Evolutionary conservation across 2,329 filamentous ascomycete genomes (phyloP), one percentile per base, ranked within the genome.

Genomic region (Trichoderma sp.): DNA sequence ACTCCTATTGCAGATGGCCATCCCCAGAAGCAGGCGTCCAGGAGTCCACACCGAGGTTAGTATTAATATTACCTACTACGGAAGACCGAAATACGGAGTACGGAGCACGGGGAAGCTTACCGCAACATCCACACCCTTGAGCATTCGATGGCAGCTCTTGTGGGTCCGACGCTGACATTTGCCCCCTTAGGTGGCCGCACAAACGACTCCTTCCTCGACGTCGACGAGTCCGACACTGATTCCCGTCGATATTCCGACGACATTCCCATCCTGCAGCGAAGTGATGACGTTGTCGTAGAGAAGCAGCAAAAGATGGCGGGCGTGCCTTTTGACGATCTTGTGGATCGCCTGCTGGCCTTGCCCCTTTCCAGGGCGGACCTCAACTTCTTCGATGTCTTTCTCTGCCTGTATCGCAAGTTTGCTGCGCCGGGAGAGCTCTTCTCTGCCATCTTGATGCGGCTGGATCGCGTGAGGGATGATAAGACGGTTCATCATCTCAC

Each of bases 351-450:
- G 48, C 84, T 98, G 27, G 86, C 90, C 0, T 87, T 92, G 70
- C 92, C 92, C 39, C 90, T 94, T 81, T 93, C 92, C 32, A 93
- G 92, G 75, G 86, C 90, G n/a, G 95, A 98, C 76, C 86, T 87
- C 68, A 97, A 97, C 78, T 99, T 97, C 75, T 87, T 88, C 1
- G 89, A 93, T 53, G 89, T 97, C 19, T 98, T 98, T 74, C 84
- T 98, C 34, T 97, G 94, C 71, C 83, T 98, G 15, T 98, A 98
- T 79, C 90, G 95, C 70, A 96, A 95, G 77, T 98, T 99, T 76
- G 91, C 93, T 4, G 88, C 94, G 2, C 95, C 95, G 0, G 86
- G 87, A 10, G 86, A 90, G 71, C 84, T 99, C 5, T 88, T 98
- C 63, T 86, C 89, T 48, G 89, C 92, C 8, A 91, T 98, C 53